Evolutionary conservation across 768 basidiomycete genomes (phyloP).

Genomic region (Boletellus ananas): DNA sequence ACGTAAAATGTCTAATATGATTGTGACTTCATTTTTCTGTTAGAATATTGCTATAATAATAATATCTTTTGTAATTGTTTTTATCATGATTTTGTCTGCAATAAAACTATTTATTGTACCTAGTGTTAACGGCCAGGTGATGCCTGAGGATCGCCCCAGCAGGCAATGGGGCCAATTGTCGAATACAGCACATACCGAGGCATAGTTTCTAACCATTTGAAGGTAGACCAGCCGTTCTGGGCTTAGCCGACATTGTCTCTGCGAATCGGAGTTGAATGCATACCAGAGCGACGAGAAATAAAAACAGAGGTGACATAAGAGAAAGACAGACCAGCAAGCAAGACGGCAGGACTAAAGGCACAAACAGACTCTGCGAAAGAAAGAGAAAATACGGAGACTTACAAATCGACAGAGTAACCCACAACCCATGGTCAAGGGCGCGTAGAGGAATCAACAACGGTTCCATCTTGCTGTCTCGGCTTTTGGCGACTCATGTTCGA

Average conservation of each 20-base stretch:
- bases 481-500: conserved; percentile 12
- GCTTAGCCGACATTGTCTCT: conserved; percentile 7
- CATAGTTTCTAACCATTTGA: conserved; percentile 63
- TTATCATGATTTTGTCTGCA: too few species aligned
- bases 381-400: conserved; percentile 22
- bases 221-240: conserved; percentile 58
- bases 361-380: conserved; percentile 4
- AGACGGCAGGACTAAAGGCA: conserved; percentile 41
- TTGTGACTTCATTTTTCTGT: too few species aligned
- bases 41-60: too few species aligned
- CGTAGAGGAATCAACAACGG: conserved; percentile 53
- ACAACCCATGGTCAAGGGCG: too few species aligned
- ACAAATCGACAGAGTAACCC: conserved; percentile 63
- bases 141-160: too few species aligned
- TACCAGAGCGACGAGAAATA: conserved; percentile 73
- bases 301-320: conserved; percentile 61
- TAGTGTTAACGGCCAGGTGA: too few species aligned
- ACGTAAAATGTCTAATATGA: too few species aligned
- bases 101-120: too few species aligned
- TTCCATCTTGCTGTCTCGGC: conserved; percentile 47
- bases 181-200: conserved; percentile 48
- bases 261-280: background rate
- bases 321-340: conserved; percentile 54
- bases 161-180: too few species aligned
- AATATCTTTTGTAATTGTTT: too few species aligned